Conservation (phyloP, 2,329 filamentous ascomycete species). For the Tolypocladium tropicale region DNA sequence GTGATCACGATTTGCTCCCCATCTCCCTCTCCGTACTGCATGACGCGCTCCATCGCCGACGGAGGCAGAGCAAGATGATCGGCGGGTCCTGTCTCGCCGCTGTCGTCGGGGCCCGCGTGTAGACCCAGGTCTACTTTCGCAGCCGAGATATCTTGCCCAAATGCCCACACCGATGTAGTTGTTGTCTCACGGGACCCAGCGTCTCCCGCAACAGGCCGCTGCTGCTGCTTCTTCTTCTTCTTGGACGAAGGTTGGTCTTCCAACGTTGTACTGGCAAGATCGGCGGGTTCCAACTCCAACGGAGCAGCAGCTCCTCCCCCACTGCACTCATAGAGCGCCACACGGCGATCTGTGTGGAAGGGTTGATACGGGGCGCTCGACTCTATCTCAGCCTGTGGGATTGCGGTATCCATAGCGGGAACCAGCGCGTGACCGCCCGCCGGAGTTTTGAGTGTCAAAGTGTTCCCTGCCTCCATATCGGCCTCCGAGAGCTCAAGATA, state of each 20-base stretch:
- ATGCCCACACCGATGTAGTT: constrained; percentile 38
- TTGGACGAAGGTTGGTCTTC: constrained; percentile 26
- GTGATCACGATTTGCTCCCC: constrained; percentile 76
- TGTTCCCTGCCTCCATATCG: constrained; percentile 43
- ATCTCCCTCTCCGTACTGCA: constrained; percentile 53
- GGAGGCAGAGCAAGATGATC: constrained; percentile 50
- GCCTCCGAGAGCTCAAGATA: constrained; percentile 42
- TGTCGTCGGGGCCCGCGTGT: constrained; percentile 36
- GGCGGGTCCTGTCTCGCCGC: constrained; percentile 34
- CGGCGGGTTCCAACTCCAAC: constrained; percentile 24
- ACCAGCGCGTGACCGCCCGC: constrained; percentile 24
- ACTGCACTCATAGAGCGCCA: constrained; percentile 62
- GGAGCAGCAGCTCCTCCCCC: constrained; percentile 18
- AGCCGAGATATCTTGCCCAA: constrained; percentile 44
- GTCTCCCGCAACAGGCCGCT: background rate
- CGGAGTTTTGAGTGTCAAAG: constrained; percentile 37
- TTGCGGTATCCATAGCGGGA: constrained; percentile 50
- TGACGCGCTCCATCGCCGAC: constrained; percentile 53
- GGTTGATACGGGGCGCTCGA: constrained; percentile 93
- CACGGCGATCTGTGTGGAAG: constrained; percentile 83
- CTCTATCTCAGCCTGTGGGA: constrained; percentile 77
- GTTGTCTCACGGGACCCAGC: constrained; percentile 4
- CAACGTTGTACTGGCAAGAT: constrained; percentile 30
- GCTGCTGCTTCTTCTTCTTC: constrained; percentile 24
- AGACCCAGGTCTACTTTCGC: constrained; percentile 44